Evolutionary conservation across 805 yeast genomes (phyloP).

Genomic region (Ogataea salicorniae): DNA sequence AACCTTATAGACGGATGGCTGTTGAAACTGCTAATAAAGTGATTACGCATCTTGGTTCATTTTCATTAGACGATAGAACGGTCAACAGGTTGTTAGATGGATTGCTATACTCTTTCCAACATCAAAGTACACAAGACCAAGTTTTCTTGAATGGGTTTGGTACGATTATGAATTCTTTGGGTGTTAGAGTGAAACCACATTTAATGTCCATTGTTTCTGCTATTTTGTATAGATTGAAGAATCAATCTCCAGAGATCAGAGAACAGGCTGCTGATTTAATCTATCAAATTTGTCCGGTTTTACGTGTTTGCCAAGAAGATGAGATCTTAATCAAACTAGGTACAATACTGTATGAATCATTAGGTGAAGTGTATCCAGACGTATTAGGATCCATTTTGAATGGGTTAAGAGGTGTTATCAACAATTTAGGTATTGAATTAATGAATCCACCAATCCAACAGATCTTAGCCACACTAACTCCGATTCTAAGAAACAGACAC

Average conservation of each 20-base stretch:
- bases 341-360: slow-evolving; percentile 75
- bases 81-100: slow-evolving; percentile 75
- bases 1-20: slow-evolving; percentile 72
- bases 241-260: slow-evolving; percentile 65
- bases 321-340: slow-evolving; percentile 63
- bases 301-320: slow-evolving; percentile 60
- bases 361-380: slow-evolving; percentile 94
- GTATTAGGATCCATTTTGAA: slow-evolving; percentile 80
- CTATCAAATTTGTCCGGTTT: slow-evolving; percentile 56
- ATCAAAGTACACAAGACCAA: slow-evolving; percentile 53
- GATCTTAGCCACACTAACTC: slow-evolving; percentile 81
- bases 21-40: slow-evolving; percentile 63
- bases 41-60: slow-evolving; percentile 43
- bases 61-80: slow-evolving; percentile 55
- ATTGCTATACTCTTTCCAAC: slow-evolving; percentile 72
- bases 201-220: slow-evolving; percentile 68
- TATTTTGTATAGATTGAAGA: slow-evolving; percentile 65
- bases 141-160: slow-evolving; percentile 61
- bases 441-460: slow-evolving; percentile 81
- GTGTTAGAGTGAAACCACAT: slow-evolving; percentile 62
- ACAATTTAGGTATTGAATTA: slow-evolving; percentile 50
- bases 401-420: slow-evolving; percentile 62
- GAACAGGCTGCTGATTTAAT: slow-evolving; percentile 82
- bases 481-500: slow-evolving; percentile 83
- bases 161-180: slow-evolving; percentile 55